A percentile compares a stretch with the other conserved stretches of the same genome.
These are phyloP conservation scores for Pyricularia sp. DNA, from an alignment of 2,329 filamentous ascomycete species.

Conservation along the genomic window DNA sequence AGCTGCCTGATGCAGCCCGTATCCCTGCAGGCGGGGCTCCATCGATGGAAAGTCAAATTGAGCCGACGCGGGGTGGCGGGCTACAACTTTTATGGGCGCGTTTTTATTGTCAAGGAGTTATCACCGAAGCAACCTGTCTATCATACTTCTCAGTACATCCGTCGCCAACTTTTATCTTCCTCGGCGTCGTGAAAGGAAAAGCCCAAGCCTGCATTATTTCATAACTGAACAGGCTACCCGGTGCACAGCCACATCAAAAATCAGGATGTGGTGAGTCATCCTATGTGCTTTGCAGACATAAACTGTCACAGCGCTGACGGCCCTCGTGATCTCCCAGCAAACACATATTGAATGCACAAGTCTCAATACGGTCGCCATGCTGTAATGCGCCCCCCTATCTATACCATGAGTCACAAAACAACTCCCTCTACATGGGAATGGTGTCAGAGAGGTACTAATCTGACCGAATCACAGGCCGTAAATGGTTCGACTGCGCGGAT, in stretches of 20 bases:
- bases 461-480: conserved; percentile 47
- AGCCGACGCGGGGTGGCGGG: background rate
- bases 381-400: conserved; percentile 37
- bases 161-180: background rate
- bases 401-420: background rate
- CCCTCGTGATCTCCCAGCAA: conserved; percentile 47
- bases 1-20: background rate
- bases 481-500: conserved; percentile 98
- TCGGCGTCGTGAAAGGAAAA: background rate
- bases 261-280: conserved; percentile 15
- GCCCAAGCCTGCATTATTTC: background rate
- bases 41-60: background rate
- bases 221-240: background rate
- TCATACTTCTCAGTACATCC: background rate
- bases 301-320: conserved; percentile 3
- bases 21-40: background rate
- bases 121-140: background rate
- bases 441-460: background rate
- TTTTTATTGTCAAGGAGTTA: background rate
- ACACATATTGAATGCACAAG: conserved; percentile 96
- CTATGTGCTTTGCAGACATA: background rate
- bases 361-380: conserved; percentile 88
- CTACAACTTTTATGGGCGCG: background rate
- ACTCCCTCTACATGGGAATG: too few species aligned
- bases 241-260: background rate